phyloP scores from a whole-genome alignment of 345 rosid species.

The Hibiscus syriacus region DNA sequence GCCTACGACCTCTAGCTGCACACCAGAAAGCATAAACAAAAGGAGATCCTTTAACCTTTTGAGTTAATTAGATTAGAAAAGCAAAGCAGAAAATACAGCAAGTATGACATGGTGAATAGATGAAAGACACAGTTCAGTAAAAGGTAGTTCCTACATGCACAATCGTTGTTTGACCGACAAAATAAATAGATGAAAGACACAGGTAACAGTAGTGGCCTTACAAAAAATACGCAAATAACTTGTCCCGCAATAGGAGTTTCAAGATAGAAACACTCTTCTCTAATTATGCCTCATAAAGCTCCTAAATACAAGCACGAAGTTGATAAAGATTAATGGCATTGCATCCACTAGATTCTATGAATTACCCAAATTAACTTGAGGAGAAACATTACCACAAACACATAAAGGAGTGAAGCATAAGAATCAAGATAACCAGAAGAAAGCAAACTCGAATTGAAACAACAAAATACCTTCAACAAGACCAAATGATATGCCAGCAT shows the following conservation, averaged over 20 bases:
- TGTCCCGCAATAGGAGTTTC: not conserved
- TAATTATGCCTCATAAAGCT: not conserved
- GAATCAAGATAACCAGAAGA: constrained; percentile 4
- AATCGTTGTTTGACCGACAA: not conserved
- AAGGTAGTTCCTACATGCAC: not conserved
- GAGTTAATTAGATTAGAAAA: not conserved
- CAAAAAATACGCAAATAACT: not conserved
- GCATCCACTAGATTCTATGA: not conserved
- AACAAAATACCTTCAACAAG: constrained; percentile 65
- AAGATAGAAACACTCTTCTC: not conserved
- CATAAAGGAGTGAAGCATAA: constrained; percentile 15
- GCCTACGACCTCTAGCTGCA: constrained; percentile 75
- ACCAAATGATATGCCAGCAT: constrained; percentile 73
- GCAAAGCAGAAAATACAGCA: not conserved
- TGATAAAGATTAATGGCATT: not conserved
- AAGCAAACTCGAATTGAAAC: constrained; percentile 11
- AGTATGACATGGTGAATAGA: not conserved
- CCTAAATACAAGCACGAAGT: not conserved
- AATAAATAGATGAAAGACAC: not conserved
- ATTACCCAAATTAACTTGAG: not conserved
- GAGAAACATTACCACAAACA: not conserved
- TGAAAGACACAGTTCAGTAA: not conserved
- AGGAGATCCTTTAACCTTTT: constrained; percentile 11
- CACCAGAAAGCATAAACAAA: constrained; percentile 21
- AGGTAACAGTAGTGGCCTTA: no score